A percentile compares a stretch with the other conserved stretches of the same genome.
These are phyloP conservation scores for Mycena galopus DNA, from an alignment of 768 basidiomycete species.

Conservation along the genomic window DNA sequence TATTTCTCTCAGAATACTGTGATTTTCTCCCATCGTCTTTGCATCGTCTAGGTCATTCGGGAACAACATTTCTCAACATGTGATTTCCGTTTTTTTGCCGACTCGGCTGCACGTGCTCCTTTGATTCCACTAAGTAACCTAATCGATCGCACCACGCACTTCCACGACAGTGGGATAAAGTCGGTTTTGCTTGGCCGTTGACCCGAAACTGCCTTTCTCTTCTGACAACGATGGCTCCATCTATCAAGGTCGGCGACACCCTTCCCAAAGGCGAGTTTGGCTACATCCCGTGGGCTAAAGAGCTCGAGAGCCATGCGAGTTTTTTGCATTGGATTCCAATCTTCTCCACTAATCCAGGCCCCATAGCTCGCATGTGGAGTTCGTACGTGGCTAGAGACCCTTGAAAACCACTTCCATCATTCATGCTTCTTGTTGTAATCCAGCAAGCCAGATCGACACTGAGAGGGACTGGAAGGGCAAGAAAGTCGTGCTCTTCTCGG, in stretches of 20 bases:
- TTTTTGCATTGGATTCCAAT: background rate
- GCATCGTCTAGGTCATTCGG: too few species aligned
- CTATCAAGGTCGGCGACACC: constrained; percentile 65
- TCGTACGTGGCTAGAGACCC: constrained; percentile 58
- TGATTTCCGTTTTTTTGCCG: too few species aligned
- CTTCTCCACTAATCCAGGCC: constrained; percentile 26
- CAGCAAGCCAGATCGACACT: constrained; percentile 68
- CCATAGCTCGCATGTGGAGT: constrained; percentile 71
- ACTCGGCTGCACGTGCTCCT: background rate
- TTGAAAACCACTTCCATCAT: background rate
- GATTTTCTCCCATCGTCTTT: too few species aligned
- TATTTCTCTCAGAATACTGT: too few species aligned
- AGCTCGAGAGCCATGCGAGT: constrained; percentile 72
- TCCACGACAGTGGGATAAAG: background rate
- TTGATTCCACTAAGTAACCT: too few species aligned
- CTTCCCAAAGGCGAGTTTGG: constrained; percentile 60
- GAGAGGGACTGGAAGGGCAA: constrained; percentile 80
- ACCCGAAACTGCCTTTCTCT: background rate
- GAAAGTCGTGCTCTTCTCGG: constrained; percentile 83
- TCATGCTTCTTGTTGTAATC: constrained; percentile 1
- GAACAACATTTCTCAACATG: too few species aligned
- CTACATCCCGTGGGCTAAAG: constrained; percentile 72
- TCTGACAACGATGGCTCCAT: constrained; percentile 44
- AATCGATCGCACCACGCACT: background rate
- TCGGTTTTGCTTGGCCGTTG: background rate